Percentiles rank a stretch among this genome's conserved stretches.
Conservation (phyloP, 75 land plant genomes). For the Cupressus sempervirens region DNA sequence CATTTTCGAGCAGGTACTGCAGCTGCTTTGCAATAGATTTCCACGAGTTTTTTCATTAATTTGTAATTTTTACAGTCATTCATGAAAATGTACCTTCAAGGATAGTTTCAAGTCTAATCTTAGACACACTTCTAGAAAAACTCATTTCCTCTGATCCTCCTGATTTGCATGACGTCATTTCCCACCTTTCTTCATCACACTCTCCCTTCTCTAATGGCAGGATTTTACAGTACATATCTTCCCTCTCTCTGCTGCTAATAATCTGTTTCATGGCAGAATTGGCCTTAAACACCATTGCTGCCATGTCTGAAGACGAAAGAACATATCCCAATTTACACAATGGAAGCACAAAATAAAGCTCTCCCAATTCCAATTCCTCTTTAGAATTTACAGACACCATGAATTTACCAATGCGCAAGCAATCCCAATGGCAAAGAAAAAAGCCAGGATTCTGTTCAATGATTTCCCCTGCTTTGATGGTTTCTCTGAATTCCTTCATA, state of each 20-base stretch:
- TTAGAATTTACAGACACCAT: constrained; percentile 1
- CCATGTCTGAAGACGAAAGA: constrained; percentile 27
- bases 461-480: constrained; percentile 12
- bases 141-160: neutral
- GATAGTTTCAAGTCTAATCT: neutral
- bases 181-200: neutral
- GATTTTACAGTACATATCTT: too few species aligned
- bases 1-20: too few species aligned
- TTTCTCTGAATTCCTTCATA: constrained; percentile 18
- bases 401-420: constrained; percentile 8
- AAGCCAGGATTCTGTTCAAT: constrained; percentile 7
- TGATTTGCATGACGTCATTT: neutral
- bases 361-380: constrained; percentile 24
- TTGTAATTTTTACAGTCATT: too few species aligned
- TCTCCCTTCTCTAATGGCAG: neutral
- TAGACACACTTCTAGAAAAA: neutral
- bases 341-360: constrained; percentile 37
- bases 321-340: neutral
- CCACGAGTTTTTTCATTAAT: too few species aligned
- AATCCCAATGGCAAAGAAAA: constrained; percentile 28
- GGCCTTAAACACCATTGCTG: constrained; percentile 30
- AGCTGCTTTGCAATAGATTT: too few species aligned
- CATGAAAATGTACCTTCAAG: neutral
- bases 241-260: neutral
- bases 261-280: neutral